A percentile compares a stretch with the other conserved stretches of the same genome.
phyloP scores from a whole-genome alignment of 306 rosid species.

The Hylodesmum podocarpum region DNA sequence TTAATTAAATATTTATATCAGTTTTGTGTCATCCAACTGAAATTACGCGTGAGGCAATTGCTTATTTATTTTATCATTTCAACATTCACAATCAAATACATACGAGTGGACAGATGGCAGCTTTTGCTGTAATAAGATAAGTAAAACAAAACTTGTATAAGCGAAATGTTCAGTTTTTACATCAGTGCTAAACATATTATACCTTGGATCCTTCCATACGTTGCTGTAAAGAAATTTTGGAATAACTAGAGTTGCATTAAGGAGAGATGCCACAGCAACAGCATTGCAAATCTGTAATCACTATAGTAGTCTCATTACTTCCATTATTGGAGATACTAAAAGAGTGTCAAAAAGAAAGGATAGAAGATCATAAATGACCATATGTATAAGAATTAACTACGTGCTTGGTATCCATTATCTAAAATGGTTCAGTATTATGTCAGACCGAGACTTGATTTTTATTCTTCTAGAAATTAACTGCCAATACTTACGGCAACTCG shows the following conservation, averaged over 20 bases:
- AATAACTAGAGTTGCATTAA: slow-evolving; percentile 83
- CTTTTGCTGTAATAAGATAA: background rate
- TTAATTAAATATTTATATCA: slow-evolving; percentile 13
- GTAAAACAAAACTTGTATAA: background rate
- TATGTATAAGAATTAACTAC: background rate
- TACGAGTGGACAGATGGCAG: background rate
- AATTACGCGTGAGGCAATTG: background rate
- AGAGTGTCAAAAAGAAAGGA: slow-evolving; percentile 7
- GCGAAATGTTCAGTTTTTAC: background rate
- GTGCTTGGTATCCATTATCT: background rate
- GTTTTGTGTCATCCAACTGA: background rate
- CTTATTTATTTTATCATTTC: background rate
- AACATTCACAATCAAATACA: background rate
- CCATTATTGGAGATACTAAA: slow-evolving; percentile 32
- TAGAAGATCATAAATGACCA: background rate
- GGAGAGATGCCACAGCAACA: slow-evolving; percentile 86
- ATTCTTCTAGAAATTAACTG: background rate
- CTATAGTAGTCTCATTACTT: slow-evolving; percentile 43
- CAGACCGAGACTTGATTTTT: background rate
- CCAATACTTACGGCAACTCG: slow-evolving; percentile 84
- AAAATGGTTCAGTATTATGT: background rate
- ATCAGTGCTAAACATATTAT: background rate
- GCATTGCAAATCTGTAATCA: slow-evolving; percentile 90
- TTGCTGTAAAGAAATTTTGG: slow-evolving; percentile 89
- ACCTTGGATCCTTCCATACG: slow-evolving; percentile 99